Percentiles rank a stretch among this genome's conserved stretches.
phyloP scores from a whole-genome alignment of 1,139 yeast genomes.

The Yarrowia galli region DNA sequence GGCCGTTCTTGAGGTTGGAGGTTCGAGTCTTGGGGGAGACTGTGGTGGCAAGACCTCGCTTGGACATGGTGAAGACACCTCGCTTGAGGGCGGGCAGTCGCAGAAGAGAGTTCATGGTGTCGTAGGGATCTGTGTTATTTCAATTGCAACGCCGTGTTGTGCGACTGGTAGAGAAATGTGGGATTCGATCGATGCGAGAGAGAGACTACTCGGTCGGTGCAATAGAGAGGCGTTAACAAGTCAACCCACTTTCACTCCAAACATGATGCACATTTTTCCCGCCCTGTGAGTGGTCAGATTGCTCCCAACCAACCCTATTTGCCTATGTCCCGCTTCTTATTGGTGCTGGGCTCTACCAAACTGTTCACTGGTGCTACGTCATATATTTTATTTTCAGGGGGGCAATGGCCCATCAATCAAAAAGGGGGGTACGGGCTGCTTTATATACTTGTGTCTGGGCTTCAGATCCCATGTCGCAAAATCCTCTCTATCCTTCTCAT shows the following conservation, averaged over 20 bases:
- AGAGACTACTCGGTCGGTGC: slow-evolving; percentile 5
- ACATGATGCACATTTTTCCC: slow-evolving; percentile 26
- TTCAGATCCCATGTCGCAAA: not conserved
- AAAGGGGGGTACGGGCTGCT: not conserved
- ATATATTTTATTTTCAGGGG: no score
- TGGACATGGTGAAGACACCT: slow-evolving; percentile 35
- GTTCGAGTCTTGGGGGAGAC: slow-evolving; percentile 59
- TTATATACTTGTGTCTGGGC: not conserved
- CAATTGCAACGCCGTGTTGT: slow-evolving; percentile 19
- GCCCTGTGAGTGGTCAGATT: slow-evolving; percentile 37
- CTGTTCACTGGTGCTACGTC: no score
- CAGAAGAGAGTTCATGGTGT: slow-evolving; percentile 29
- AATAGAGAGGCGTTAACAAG: slow-evolving; percentile 1
- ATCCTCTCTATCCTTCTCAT: not conserved
- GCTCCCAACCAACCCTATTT: slow-evolving; percentile 33
- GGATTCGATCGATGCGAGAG: not conserved
- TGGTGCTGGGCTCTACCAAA: not conserved
- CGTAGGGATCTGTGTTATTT: not conserved
- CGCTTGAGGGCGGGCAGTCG: slow-evolving; percentile 40
- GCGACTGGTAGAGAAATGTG: not conserved
- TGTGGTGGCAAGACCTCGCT: slow-evolving; percentile 36
- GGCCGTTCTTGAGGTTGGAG: slow-evolving; percentile 77
- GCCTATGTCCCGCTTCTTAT: not conserved
- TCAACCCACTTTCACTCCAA: not conserved
- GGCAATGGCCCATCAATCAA: no score